phyloP scores from a whole-genome alignment of 306 rosid genomes.

The Castanea crenata region DNA sequence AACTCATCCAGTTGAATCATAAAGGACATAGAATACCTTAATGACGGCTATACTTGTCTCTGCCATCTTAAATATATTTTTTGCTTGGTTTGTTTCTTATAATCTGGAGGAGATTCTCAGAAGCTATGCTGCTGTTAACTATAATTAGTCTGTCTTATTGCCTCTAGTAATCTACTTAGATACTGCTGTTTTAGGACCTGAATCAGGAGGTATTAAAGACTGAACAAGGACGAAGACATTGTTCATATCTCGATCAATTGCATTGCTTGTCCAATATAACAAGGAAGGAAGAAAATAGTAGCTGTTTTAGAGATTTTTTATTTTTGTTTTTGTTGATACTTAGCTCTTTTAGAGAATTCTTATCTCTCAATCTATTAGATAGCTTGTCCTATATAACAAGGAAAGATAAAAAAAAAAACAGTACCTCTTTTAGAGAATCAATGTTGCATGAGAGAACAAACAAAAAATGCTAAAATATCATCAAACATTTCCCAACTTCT shows the following conservation, averaged over 20 bases:
- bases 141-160: not conserved
- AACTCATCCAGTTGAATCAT: not conserved
- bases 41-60: not conserved
- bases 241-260: not conserved
- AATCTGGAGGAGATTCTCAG: not conserved
- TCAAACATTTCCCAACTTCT: not conserved
- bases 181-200: not conserved
- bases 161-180: not conserved
- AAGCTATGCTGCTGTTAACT: not conserved
- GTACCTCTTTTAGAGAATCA: not conserved
- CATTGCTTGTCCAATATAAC: too few species aligned
- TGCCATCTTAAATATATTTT: not conserved
- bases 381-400: not conserved
- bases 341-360: too few species aligned
- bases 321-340: too few species aligned
- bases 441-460: not conserved
- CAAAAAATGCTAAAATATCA: not conserved
- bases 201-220: not conserved
- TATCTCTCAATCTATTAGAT: too few species aligned
- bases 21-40: not conserved
- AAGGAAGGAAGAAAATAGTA: not conserved
- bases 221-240: not conserved
- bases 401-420: not conserved
- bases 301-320: not conserved
- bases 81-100: not conserved